phyloP scores from a whole-genome alignment of 805 yeast species.

The Jamesozyma gamospora region DNA sequence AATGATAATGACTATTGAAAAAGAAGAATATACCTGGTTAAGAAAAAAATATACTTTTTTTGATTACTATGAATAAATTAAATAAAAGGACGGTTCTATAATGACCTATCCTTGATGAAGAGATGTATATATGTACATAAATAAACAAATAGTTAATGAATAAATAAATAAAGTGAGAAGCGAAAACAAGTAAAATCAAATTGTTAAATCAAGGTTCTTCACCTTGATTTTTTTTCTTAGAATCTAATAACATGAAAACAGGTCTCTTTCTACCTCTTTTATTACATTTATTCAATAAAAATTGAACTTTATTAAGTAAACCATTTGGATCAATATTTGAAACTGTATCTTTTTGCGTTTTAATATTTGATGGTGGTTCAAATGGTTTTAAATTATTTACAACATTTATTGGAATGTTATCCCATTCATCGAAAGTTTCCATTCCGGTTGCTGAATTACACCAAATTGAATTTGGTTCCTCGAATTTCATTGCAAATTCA shows the following conservation, averaged over 20 bases:
- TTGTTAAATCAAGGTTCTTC: too few species aligned
- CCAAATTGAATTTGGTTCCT: conserved; percentile 21
- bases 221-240: conserved; percentile 7
- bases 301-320: background rate
- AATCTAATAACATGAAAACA: conserved; percentile 17
- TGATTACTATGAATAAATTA: too few species aligned
- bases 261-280: conserved; percentile 26
- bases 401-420: conserved; percentile 25
- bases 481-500: conserved; percentile 25
- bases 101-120: too few species aligned
- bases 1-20: too few species aligned
- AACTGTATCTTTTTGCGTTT: too few species aligned
- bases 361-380: conserved; percentile 25
- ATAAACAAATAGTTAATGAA: too few species aligned
- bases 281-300: background rate
- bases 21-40: too few species aligned
- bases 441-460: conserved; percentile 30
- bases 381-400: conserved; percentile 27
- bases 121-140: too few species aligned
- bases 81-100: too few species aligned
- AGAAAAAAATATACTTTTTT: too few species aligned
- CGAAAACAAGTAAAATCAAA: too few species aligned
- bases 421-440: conserved; percentile 30
- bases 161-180: too few species aligned
- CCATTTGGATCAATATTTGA: background rate